These are phyloP conservation scores for Dichotomocladium elegans DNA, from an alignment of 371 early-diverging fungal species.

Conservation along the genomic window DNA sequence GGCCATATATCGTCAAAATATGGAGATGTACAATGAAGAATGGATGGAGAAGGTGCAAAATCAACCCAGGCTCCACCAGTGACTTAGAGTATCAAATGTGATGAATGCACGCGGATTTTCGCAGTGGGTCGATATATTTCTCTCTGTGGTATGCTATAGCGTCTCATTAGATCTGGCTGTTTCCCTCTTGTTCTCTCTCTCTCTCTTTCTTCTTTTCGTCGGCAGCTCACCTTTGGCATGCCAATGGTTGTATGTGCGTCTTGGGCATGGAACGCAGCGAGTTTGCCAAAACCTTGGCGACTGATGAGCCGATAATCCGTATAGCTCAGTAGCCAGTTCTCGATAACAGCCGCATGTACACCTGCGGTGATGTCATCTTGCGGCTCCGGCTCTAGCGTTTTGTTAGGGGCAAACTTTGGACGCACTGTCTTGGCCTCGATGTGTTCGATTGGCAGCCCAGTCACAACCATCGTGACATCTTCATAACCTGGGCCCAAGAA, in stretches of 20 bases:
- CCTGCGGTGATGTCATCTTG: slow-evolving; percentile 21
- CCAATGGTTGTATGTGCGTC: slow-evolving; percentile 32
- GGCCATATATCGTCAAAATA: too few relatives aligned
- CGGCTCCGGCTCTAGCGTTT: slow-evolving; percentile 21
- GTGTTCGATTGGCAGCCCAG: slow-evolving; percentile 30
- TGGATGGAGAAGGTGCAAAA: not conserved
- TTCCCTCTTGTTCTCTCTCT: too few relatives aligned
- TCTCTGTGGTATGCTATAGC: too few relatives aligned
- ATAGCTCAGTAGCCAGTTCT: slow-evolving; percentile 33
- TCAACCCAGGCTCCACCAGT: too few relatives aligned
- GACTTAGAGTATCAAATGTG: too few relatives aligned
- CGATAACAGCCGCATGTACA: slow-evolving; percentile 28
- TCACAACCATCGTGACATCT: slow-evolving; percentile 12
- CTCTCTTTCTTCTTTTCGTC: too few relatives aligned
- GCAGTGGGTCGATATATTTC: too few relatives aligned
- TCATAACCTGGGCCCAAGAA: slow-evolving; percentile 1
- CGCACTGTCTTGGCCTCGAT: slow-evolving; percentile 24
- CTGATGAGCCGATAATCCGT: slow-evolving; percentile 33
- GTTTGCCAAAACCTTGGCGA: slow-evolving; percentile 39
- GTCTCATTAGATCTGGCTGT: too few relatives aligned
- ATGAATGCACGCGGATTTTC: too few relatives aligned
- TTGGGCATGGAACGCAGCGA: slow-evolving; percentile 37
- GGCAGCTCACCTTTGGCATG: slow-evolving; percentile 34
- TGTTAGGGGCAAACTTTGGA: too few relatives aligned
- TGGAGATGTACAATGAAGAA: not conserved